Conservation (phyloP, 2,329 filamentous ascomycete genomes). For the Paradendryphiella salina region DNA sequence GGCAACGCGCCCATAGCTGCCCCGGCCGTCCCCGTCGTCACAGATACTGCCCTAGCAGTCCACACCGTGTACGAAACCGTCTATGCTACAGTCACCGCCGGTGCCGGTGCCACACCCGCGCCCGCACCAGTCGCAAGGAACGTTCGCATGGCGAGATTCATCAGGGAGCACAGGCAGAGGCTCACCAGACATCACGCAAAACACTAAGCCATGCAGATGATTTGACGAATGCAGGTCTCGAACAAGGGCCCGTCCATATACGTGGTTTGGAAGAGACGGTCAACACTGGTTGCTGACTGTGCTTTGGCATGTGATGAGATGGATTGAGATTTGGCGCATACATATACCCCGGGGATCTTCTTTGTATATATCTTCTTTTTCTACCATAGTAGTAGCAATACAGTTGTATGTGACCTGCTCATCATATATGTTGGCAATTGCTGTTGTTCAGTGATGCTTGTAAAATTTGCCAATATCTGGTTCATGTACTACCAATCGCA, state of each 20-base stretch:
- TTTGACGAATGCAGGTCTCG: neutral
- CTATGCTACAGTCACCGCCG: constrained; percentile 19
- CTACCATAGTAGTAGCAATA: constrained; percentile 1
- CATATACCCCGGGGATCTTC: constrained; percentile 14
- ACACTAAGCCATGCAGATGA: neutral
- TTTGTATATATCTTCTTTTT: constrained; percentile 16
- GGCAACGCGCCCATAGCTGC: constrained; percentile 3
- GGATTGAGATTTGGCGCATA: neutral
- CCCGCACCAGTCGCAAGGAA: constrained; percentile 13
- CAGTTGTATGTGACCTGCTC: neutral
- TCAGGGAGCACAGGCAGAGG: constrained; percentile 24
- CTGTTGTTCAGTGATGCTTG: neutral
- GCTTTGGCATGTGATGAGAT: constrained; percentile 2
- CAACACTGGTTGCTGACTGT: constrained; percentile 10
- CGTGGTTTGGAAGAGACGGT: neutral
- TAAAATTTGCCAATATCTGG: too few relatives aligned
- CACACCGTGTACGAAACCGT: constrained; percentile 23
- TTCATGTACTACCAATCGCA: too few relatives aligned
- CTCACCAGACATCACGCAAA: constrained; percentile 20
- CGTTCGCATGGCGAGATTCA: constrained; percentile 18
- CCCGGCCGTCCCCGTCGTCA: constrained; percentile 8
- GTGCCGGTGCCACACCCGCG: constrained; percentile 13
- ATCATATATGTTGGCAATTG: neutral
- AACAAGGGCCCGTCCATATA: too few relatives aligned
- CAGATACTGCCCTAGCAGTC: constrained; percentile 4